These are phyloP conservation scores for Halophytophthora polymorphica DNA, from an alignment of 352 stramenopile species.

Conservation along the genomic window DNA sequence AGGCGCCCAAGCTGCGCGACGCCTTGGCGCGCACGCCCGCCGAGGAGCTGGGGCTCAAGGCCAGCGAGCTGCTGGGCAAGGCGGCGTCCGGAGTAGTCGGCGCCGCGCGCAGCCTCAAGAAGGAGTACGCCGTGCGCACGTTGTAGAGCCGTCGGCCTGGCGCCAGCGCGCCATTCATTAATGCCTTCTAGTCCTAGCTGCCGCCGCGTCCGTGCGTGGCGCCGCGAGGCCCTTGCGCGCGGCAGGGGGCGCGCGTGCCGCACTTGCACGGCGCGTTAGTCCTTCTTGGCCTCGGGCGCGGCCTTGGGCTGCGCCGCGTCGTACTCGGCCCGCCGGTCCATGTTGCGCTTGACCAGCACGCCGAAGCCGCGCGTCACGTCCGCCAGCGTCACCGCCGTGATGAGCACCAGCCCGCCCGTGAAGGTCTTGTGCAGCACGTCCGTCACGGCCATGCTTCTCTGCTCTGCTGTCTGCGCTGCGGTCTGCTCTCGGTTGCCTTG, in stretches of 20 bases:
- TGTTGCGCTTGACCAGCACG: slow-evolving; percentile 79
- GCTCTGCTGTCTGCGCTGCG: slow-evolving; percentile 5
- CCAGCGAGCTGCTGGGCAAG: slow-evolving; percentile 39
- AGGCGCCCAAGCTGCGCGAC: slow-evolving; percentile 48
- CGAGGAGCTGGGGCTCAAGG: slow-evolving; percentile 40
- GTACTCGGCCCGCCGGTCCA: slow-evolving; percentile 45
- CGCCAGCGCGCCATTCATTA: slow-evolving; percentile 11
- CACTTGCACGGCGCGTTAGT: too few relatives aligned
- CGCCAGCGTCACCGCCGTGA: slow-evolving; percentile 60
- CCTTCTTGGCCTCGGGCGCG: slow-evolving; percentile 14
- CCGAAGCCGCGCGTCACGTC: slow-evolving; percentile 80
- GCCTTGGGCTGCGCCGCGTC: slow-evolving; percentile 17
- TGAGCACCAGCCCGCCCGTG: slow-evolving; percentile 64
- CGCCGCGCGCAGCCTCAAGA: slow-evolving; percentile 45
- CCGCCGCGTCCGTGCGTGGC: too few relatives aligned
- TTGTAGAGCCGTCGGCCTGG: slow-evolving; percentile 28
- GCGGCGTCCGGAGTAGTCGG: slow-evolving; percentile 33
- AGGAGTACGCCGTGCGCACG: slow-evolving; percentile 64
- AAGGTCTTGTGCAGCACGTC: slow-evolving; percentile 84
- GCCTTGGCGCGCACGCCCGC: slow-evolving; percentile 51
- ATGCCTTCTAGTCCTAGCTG: background rate
- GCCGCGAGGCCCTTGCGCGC: too few relatives aligned
- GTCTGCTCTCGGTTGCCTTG: background rate
- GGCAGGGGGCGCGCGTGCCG: too few relatives aligned
- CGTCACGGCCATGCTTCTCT: slow-evolving; percentile 30